Base-by-base conservation (phyloP, 2,329 filamentous ascomycete species). In the Amesomyces nigricolor region DNA sequence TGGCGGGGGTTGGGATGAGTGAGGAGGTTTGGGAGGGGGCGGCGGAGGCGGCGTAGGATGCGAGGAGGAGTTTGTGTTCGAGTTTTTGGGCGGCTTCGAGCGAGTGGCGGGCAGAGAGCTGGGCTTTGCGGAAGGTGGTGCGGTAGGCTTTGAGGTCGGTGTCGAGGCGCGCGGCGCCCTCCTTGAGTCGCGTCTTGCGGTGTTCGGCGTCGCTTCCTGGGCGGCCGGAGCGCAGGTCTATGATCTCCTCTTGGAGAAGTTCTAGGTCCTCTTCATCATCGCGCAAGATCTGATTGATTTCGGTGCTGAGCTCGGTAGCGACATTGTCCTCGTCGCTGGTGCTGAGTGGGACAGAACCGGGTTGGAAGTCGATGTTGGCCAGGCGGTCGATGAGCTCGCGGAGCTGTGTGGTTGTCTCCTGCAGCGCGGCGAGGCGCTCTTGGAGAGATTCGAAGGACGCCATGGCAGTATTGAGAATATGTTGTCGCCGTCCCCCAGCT, bases 211-310 rank as follows among this genome's bases (percentile, higher is more conserved):
- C 75, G 63, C 75, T 81, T 16, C 77, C 78, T 46, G 75, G 72
- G 54, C 68, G 70, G 2, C 75, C 75, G 3, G 76, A 69, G 37
- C 80, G 76, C 26, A 91, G 72, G 64, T 89, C 89, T 58, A 87
- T 81, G 29, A 89, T 78, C 65, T 96, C 91, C 67, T 94, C 89
- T 47, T 77, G 77, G 35, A 96, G 68, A 16, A 94, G 71, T 69
- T 95, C 91, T 61, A 94, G 80, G 57, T 95, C 89, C 60, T 95
- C 89, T 64, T 95, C 86, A 48, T 88, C 82, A 55, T 88, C 85
- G 63, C 89, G 86, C 58, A 96, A 72, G 16, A 81, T 80, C 65
- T 89, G 84, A 62, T 87, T 85, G 60, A 96, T 95, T 69, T 96
- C 91, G 19, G 82, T 78, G 61, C 83, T 82, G 35, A 96, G 80